These are phyloP conservation scores for Basidiobolus meristosporus DNA, from an alignment of 371 early-diverging fungal genomes.

Conservation along the genomic window DNA sequence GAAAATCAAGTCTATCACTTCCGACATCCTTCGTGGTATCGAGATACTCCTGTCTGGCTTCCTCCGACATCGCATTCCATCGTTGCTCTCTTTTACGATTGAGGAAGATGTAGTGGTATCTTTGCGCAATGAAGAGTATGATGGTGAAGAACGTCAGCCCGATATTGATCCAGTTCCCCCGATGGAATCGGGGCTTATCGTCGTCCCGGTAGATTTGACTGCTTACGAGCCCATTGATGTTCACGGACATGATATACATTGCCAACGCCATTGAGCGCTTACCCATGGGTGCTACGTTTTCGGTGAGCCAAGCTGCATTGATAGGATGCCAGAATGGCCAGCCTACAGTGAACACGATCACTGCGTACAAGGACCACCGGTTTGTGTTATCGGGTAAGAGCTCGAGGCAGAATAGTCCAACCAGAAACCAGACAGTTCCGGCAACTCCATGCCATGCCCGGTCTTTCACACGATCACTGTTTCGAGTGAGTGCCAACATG, in stretches of 20 bases:
- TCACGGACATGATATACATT: constrained; percentile 15
- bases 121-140: constrained; percentile 9
- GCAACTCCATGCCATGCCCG: constrained; percentile 17
- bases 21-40: constrained; percentile 9
- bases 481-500: constrained; percentile 18
- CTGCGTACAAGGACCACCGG: constrained; percentile 17
- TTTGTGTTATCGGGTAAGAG: constrained; percentile 14
- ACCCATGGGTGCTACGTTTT: constrained; percentile 20
- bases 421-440: constrained; percentile 12
- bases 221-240: constrained; percentile 15
- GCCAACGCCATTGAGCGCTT: constrained; percentile 22
- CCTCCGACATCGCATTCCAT: constrained; percentile 6
- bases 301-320: constrained; percentile 26
- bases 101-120: constrained; percentile 7
- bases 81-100: constrained; percentile 6
- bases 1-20: constrained; percentile 9
- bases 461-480: constrained; percentile 18
- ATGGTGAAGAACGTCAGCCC: constrained; percentile 9
- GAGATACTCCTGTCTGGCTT: constrained; percentile 8
- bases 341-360: constrained; percentile 12
- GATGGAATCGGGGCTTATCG: constrained; percentile 8
- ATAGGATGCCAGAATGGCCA: constrained; percentile 23
- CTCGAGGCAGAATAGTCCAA: constrained; percentile 15
- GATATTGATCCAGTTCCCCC: constrained; percentile 9
- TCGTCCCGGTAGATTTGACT: constrained; percentile 17